A percentile compares a stretch with the other conserved stretches of the same genome.
These are phyloP conservation scores for Yueomyces sp. DNA, from an alignment of 1,139 yeast species.

Conservation along the genomic window DNA sequence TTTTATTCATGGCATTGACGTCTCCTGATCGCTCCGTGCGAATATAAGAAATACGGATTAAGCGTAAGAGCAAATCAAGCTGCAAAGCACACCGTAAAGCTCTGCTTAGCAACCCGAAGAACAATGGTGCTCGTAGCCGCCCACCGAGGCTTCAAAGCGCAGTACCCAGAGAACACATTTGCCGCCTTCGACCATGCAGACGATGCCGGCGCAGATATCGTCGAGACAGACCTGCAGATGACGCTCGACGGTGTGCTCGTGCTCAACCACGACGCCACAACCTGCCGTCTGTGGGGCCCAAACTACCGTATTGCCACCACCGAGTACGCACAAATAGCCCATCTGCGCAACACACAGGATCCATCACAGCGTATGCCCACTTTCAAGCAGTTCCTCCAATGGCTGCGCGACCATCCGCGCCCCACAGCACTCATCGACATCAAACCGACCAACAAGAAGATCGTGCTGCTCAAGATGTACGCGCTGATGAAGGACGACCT, in stretches of 20 bases:
- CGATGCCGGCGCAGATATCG: constrained; percentile 52
- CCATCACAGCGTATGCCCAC: constrained; percentile 50
- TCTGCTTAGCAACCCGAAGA: neutral
- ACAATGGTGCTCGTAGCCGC: constrained; percentile 22
- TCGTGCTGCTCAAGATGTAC: constrained; percentile 41
- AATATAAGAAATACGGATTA: neutral
- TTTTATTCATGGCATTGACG: no score
- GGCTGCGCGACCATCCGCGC: constrained; percentile 36
- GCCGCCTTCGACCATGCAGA: constrained; percentile 61
- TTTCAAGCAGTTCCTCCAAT: constrained; percentile 43
- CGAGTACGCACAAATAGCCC: constrained; percentile 31
- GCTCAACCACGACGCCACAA: constrained; percentile 45
- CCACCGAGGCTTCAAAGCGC: constrained; percentile 29
- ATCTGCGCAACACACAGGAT: constrained; percentile 40
- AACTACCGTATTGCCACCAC: constrained; percentile 28
- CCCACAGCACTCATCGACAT: constrained; percentile 67
- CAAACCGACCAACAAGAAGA: constrained; percentile 55
- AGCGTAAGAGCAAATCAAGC: neutral
- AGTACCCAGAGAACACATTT: constrained; percentile 68
- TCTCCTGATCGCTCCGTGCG: no score
- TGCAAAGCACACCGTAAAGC: neutral
- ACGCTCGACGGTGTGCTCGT: constrained; percentile 62
- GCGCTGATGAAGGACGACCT: constrained; percentile 40
- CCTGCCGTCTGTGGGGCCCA: constrained; percentile 27
- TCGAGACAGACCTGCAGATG: constrained; percentile 81